Evolutionary conservation across 139 green algal species (phyloP).

Genomic region (Chlorella sp.): DNA sequence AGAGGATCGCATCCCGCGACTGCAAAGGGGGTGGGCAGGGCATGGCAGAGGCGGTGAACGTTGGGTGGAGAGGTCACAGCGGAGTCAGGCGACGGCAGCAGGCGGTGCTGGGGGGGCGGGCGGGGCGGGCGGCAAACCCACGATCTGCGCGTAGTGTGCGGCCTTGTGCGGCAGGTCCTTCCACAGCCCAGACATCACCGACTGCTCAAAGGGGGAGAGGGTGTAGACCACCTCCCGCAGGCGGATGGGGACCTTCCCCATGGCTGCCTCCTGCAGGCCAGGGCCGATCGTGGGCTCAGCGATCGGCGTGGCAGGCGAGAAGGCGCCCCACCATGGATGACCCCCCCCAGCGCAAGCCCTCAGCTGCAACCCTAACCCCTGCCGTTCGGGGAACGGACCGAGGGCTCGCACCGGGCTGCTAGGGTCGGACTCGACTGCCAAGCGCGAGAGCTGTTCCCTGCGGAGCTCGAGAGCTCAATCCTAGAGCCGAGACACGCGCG

Average conservation of each 20-base stretch:
- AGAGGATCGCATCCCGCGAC: conserved; percentile 29
- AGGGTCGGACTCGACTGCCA: too few relatives aligned
- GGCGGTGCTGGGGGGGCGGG: conserved; percentile 43
- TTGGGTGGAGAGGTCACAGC: not conserved
- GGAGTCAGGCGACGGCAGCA: not conserved
- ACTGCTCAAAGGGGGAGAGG: conserved; percentile 84
- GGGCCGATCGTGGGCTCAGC: too few relatives aligned
- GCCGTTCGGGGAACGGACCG: too few relatives aligned
- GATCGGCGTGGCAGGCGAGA: too few relatives aligned
- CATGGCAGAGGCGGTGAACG: not conserved
- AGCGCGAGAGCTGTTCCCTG: too few relatives aligned
- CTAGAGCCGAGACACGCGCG: too few relatives aligned
- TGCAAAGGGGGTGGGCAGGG: conserved; percentile 1
- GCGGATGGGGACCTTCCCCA: conserved; percentile 61
- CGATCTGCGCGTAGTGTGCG: conserved; percentile 33
- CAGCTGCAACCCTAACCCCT: too few relatives aligned
- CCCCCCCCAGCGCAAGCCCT: too few relatives aligned
- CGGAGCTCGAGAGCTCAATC: too few relatives aligned
- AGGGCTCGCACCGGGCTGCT: too few relatives aligned
- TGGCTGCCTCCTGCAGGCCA: conserved; percentile 29
- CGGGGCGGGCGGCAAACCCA: conserved; percentile 42
- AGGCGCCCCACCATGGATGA: too few relatives aligned
- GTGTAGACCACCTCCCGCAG: conserved; percentile 91
- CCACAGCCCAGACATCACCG: conserved; percentile 70
- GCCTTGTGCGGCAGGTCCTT: conserved; percentile 73